Evolutionary conservation across 441 rosid genomes (phyloP).

Genomic region (Melastoma candidum): DNA sequence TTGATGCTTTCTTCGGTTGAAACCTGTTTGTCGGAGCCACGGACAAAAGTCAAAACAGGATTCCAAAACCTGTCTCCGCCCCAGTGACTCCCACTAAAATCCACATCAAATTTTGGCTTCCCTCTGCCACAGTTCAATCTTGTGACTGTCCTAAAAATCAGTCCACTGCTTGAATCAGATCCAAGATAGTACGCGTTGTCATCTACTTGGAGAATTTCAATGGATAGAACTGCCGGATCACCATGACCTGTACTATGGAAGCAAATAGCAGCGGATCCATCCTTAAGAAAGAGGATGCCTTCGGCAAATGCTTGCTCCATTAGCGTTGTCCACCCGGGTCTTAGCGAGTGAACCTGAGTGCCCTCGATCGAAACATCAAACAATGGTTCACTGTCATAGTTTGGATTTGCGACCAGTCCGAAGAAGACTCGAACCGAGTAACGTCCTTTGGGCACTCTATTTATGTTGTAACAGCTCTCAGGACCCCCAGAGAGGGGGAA

Average conservation of each 20-base stretch:
- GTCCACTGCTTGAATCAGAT: constrained; percentile 34
- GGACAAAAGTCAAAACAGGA: constrained; percentile 45
- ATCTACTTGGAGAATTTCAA: constrained; percentile 88
- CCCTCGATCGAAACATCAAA: constrained; percentile 91
- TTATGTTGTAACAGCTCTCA: constrained; percentile 72
- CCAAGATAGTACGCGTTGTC: constrained; percentile 65
- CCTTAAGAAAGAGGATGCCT: constrained; percentile 58
- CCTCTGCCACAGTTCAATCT: constrained; percentile 78
- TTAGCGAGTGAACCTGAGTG: constrained; percentile 62
- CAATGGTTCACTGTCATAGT: constrained; percentile 61
- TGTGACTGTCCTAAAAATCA: constrained; percentile 57
- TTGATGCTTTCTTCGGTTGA: constrained; percentile 58
- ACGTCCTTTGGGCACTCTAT: constrained; percentile 66
- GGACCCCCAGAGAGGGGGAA: constrained; percentile 88
- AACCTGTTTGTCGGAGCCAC: constrained; percentile 43
- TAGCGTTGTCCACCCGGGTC: constrained; percentile 71
- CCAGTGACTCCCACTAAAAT: constrained; percentile 75
- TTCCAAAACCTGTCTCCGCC: constrained; percentile 98
- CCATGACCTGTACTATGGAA: constrained; percentile 98
- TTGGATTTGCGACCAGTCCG: constrained; percentile 37
- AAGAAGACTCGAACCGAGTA: constrained; percentile 78
- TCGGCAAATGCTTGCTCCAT: constrained; percentile 80
- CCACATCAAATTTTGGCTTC: constrained; percentile 60
- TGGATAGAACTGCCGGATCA: constrained; percentile 80
- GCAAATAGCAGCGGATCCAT: constrained; percentile 69